phyloP scores from a whole-genome alignment of 2,329 filamentous ascomycete genomes.

The Tolypocladium guangdongense region DNA sequence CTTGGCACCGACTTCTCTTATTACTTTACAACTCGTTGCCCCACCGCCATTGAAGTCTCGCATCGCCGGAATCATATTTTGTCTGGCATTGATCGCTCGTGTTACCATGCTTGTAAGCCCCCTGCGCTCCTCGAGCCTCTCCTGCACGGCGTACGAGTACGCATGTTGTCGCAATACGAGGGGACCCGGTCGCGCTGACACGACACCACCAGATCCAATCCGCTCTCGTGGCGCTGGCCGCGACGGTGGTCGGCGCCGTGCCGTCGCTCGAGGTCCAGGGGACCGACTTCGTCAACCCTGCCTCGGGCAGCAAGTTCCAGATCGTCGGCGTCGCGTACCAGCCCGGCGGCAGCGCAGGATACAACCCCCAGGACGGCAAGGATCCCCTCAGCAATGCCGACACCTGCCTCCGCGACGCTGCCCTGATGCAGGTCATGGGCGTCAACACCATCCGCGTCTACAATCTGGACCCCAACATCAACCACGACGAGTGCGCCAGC shows the following conservation, averaged over 20 bases:
- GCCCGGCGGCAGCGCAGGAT: constrained; percentile 53
- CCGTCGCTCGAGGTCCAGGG: constrained; percentile 45
- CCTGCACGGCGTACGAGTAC: not conserved
- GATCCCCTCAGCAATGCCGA: constrained; percentile 50
- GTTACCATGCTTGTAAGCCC: constrained; percentile 9
- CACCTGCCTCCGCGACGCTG: constrained; percentile 52
- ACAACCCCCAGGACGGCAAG: constrained; percentile 39
- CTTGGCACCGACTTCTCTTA: constrained; percentile 1
- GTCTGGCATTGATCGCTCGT: not conserved
- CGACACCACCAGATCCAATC: constrained; percentile 21
- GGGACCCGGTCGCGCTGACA: not conserved
- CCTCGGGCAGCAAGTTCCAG: constrained; percentile 50
- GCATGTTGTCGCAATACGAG: not conserved
- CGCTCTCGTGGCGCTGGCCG: constrained; percentile 41
- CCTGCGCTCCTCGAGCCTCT: not conserved
- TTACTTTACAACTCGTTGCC: not conserved
- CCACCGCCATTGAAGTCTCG: not conserved
- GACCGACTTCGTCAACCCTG: constrained; percentile 48
- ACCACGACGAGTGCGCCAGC: constrained; percentile 56
- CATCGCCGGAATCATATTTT: not conserved
- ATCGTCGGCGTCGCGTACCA: constrained; percentile 60
- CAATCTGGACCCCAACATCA: constrained; percentile 53
- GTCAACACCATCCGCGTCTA: constrained; percentile 61
- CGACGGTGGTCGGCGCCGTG: constrained; percentile 44
- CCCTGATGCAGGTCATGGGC: constrained; percentile 52